These are phyloP conservation scores for Pyrus communis DNA, from an alignment of 306 rosid species.

Conservation along the genomic window DNA sequence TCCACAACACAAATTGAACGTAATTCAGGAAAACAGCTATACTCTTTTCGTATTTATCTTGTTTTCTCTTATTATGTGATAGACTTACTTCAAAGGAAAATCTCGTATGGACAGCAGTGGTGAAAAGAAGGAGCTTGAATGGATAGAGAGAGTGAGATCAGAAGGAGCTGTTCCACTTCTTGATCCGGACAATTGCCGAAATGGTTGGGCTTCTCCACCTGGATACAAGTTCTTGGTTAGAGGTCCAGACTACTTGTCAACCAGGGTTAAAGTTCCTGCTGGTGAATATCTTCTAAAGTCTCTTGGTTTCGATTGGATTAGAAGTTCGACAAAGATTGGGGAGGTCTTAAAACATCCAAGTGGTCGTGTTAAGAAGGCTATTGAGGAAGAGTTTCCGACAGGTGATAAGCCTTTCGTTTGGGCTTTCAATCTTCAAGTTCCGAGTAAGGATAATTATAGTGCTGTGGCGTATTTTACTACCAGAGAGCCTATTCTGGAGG, in stretches of 20 bases:
- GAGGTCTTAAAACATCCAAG: constrained; percentile 57
- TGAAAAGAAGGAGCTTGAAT: constrained; percentile 34
- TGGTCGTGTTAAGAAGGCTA: constrained; percentile 49
- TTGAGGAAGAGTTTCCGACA: constrained; percentile 50
- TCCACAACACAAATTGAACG: background rate
- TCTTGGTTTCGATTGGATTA: constrained; percentile 91
- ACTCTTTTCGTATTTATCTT: background rate
- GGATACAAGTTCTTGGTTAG: constrained; percentile 71
- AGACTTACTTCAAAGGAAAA: background rate
- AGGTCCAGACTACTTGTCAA: constrained; percentile 77
- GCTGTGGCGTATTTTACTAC: constrained; percentile 60
- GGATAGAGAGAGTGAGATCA: constrained; percentile 61
- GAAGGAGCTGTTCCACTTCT: constrained; percentile 66
- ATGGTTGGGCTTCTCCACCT: constrained; percentile 86
- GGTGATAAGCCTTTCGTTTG: constrained; percentile 70
- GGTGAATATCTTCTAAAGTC: constrained; percentile 71
- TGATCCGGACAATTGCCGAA: constrained; percentile 44
- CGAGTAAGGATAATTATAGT: constrained; percentile 64
- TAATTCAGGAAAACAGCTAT: background rate
- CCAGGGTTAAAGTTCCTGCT: constrained; percentile 65
- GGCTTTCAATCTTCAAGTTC: constrained; percentile 90
- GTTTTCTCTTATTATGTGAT: background rate
- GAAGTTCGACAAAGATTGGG: constrained; percentile 57
- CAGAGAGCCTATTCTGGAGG: constrained; percentile 42
- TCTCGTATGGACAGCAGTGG: constrained; percentile 42